These are phyloP conservation scores for Lachnum nothofagi DNA, from an alignment of 2,329 filamentous ascomycete species.

Conservation along the genomic window DNA sequence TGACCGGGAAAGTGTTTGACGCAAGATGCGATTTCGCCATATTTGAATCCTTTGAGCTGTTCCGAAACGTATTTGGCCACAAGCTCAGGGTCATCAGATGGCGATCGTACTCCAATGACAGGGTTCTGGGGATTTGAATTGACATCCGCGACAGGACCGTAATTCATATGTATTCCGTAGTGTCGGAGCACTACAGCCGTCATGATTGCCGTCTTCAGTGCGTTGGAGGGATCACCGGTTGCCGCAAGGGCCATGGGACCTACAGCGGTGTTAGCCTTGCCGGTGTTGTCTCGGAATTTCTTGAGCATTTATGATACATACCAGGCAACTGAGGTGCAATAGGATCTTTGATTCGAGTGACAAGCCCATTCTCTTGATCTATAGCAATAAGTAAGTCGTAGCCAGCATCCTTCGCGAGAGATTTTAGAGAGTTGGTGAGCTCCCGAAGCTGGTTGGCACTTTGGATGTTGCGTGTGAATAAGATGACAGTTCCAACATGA, in stretches of 20 bases:
- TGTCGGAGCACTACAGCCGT: conserved; percentile 37
- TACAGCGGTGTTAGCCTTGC: too few relatives aligned
- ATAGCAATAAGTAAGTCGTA: conserved; percentile 41
- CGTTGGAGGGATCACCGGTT: conserved; percentile 33
- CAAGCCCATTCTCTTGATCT: conserved; percentile 42
- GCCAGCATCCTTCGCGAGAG: conserved; percentile 36
- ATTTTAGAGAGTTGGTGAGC: conserved; percentile 35
- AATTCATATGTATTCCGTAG: conserved; percentile 43
- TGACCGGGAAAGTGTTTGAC: conserved; percentile 44
- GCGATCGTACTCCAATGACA: conserved; percentile 40
- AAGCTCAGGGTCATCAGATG: conserved; percentile 38
- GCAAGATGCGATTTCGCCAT: conserved; percentile 38
- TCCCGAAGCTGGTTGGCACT: conserved; percentile 37
- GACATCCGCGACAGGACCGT: conserved; percentile 41
- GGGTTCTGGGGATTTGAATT: conserved; percentile 42
- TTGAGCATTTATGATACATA: too few relatives aligned
- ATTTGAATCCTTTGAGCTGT: conserved; percentile 35
- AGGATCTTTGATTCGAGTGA: conserved; percentile 38
- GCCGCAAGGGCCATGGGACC: conserved; percentile 42
- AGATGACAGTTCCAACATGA: conserved; percentile 36
- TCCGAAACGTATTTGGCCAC: conserved; percentile 39
- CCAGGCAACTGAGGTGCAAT: conserved; percentile 39
- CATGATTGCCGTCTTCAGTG: conserved; percentile 33
- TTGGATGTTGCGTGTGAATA: conserved; percentile 40
- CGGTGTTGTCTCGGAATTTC: too few relatives aligned